phyloP scores from a whole-genome alignment of 805 yeast species.

The Debaryomyces prosopidis region DNA sequence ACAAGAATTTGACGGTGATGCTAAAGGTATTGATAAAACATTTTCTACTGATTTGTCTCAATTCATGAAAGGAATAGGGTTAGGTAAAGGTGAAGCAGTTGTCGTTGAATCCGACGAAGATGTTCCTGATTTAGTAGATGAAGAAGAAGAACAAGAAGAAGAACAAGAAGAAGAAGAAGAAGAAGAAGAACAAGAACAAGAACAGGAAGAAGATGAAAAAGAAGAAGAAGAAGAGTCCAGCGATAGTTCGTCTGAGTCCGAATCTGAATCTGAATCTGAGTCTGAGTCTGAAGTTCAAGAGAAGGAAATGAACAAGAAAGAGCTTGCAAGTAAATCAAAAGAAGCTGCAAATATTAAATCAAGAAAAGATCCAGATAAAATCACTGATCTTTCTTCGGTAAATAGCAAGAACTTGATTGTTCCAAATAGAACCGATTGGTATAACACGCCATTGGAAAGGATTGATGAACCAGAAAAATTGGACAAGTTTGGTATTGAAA shows the following conservation, averaged over 20 bases:
- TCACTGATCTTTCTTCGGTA: slow-evolving; percentile 47
- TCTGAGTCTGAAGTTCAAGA: slow-evolving; percentile 16
- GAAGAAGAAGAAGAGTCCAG: slow-evolving; percentile 18
- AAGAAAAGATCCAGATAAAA: slow-evolving; percentile 23
- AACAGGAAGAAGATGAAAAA: slow-evolving; percentile 8
- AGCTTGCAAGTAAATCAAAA: slow-evolving; percentile 4
- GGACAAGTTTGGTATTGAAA: slow-evolving; percentile 57
- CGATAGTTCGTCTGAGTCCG: slow-evolving; percentile 4
- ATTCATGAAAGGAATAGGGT: slow-evolving; percentile 70
- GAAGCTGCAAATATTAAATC: slow-evolving; percentile 8
- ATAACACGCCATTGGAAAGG: slow-evolving; percentile 46
- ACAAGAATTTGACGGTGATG: slow-evolving; percentile 48
- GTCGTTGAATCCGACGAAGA: slow-evolving; percentile 35
- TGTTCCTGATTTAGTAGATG: slow-evolving; percentile 21
- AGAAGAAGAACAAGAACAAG: slow-evolving; percentile 5
- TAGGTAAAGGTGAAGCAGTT: slow-evolving; percentile 42
- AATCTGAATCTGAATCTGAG: slow-evolving; percentile 10
- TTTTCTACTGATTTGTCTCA: slow-evolving; percentile 56
- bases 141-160: slow-evolving; percentile 35
- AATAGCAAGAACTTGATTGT: slow-evolving; percentile 56
- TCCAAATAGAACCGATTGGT: slow-evolving; percentile 76
- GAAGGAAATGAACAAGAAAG: slow-evolving; percentile 19
- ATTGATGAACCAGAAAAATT: slow-evolving; percentile 33
- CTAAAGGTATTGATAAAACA: slow-evolving; percentile 38
- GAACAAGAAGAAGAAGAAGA: slow-evolving; percentile 25